Base-by-base conservation (phyloP, 768 basidiomycete species). In the Paxillus involutus region DNA sequence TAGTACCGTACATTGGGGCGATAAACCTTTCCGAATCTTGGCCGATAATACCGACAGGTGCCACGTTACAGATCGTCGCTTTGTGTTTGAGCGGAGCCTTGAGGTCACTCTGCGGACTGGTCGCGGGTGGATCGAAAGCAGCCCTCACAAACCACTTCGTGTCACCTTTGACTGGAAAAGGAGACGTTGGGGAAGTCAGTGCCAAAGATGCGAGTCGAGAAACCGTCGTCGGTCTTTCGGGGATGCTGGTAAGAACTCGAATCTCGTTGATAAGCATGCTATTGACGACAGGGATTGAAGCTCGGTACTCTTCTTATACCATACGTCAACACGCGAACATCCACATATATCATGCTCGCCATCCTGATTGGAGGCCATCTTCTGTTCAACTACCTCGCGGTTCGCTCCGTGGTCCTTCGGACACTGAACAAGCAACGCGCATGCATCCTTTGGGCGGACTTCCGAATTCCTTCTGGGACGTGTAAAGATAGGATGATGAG, bases 121-220 rank as follows among this genome's bases (percentile, higher is more conserved):
- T 78, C 9, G 86, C 84, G 7, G 83, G 81, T 13, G 86, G 87
- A 2, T 86, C 87, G 4, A 88, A 87, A 64, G 80, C 86, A 2
- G 84, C 86, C 3, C 76, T 89, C 16, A 80, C 84, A 0, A 69
- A 85, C 49, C 87, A 88, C 61, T 86, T 88, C 59, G 80, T 85
- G 0, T 79, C 77, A 4, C 78, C 83, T 2, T 48, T 73, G 13
- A 63, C 55, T 10, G 78, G 79, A 0, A 75, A 74, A 40, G 85
- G 85, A 5, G 86, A 89, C 58, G 73, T 88, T 12, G 86, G 86
- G 1, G 87, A 89, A 59, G 71, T 88, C 40, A 87, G 82, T 53
- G 86, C 86, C 1, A 89, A 89, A 62, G 86, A 86, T 55, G 77
- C 82, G 0, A 88, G 86, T 65, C 84, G 85, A 56, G 86, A 88